Conservation (phyloP, 768 basidiomycete genomes). For the Pleurotus djamor region DNA sequence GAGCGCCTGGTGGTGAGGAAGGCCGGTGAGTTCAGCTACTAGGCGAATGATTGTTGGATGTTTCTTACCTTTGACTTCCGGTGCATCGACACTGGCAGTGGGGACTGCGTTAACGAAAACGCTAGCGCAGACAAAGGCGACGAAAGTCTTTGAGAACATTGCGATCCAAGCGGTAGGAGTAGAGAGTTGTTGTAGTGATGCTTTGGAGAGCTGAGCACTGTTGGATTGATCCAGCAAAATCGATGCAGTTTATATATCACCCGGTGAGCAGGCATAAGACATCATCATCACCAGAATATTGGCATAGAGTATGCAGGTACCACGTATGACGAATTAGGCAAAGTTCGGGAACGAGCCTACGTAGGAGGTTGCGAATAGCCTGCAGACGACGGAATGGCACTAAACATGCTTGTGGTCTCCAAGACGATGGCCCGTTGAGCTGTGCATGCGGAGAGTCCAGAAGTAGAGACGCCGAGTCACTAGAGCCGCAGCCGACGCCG, state of each 20-base stretch:
- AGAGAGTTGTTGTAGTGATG: slow-evolving; percentile 1
- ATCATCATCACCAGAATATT: neutral
- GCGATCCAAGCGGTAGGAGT: slow-evolving; percentile 3
- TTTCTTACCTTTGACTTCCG: slow-evolving; percentile 4
- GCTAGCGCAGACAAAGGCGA: slow-evolving; percentile 6
- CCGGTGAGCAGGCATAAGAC: neutral
- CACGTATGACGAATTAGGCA: neutral
- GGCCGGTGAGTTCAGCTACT: neutral
- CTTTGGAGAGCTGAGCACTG: slow-evolving; percentile 4
- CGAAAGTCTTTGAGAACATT: slow-evolving; percentile 8
- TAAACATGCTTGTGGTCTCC: slow-evolving; percentile 5
- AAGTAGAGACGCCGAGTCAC: neutral
- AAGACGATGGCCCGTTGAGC: slow-evolving; percentile 3
- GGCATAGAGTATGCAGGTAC: slow-evolving; percentile 2
- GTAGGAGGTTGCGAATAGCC: neutral
- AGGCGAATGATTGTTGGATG: neutral
- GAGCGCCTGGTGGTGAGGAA: neutral
- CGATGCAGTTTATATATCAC: neutral
- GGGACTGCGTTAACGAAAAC: slow-evolving; percentile 4
- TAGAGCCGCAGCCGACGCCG: neutral
- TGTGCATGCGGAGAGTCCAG: neutral
- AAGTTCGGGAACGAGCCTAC: neutral
- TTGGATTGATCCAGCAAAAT: slow-evolving; percentile 1
- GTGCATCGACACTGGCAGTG: neutral
- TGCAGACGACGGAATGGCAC: slow-evolving; percentile 1